Conservation (phyloP, 441 rosid genomes). For the Euphorbia neoarborescens region DNA sequence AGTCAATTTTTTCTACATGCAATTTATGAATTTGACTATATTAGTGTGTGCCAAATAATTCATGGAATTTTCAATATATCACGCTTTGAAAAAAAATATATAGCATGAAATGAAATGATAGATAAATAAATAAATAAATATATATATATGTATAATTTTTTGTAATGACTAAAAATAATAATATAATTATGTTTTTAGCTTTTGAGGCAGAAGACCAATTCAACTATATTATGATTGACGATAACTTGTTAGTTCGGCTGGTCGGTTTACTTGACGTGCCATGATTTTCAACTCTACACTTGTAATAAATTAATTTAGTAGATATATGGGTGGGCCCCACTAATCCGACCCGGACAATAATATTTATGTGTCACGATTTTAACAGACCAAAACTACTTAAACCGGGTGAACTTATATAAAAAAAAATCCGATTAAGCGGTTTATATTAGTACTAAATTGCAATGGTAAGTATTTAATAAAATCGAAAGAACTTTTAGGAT, state of each 20-base stretch:
- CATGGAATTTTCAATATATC: not conserved
- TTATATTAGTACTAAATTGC: not conserved
- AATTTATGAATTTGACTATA: not conserved
- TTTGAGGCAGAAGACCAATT: not conserved
- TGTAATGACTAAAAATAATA: too few relatives aligned
- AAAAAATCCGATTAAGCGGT: not conserved
- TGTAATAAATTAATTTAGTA: not conserved
- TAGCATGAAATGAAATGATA: not conserved
- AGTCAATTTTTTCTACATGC: too few relatives aligned
- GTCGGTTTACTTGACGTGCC: conserved; percentile 20
- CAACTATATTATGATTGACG: not conserved
- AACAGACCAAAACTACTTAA: too few relatives aligned
- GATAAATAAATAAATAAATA: not conserved
- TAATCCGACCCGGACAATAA: conserved; percentile 5
- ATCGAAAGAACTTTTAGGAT: too few relatives aligned
- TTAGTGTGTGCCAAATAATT: not conserved
- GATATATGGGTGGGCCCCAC: not conserved
- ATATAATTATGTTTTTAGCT: too few relatives aligned
- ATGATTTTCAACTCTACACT: conserved; percentile 13
- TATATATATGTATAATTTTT: too few relatives aligned
- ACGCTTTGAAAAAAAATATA: not conserved
- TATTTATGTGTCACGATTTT: too few relatives aligned
- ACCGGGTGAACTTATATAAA: too few relatives aligned
- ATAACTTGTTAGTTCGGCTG: conserved; percentile 12
- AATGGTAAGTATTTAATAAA: too few relatives aligned